Base-by-base conservation (phyloP, 148 eudicot species). In the Rhododendron kiyosumense region DNA sequence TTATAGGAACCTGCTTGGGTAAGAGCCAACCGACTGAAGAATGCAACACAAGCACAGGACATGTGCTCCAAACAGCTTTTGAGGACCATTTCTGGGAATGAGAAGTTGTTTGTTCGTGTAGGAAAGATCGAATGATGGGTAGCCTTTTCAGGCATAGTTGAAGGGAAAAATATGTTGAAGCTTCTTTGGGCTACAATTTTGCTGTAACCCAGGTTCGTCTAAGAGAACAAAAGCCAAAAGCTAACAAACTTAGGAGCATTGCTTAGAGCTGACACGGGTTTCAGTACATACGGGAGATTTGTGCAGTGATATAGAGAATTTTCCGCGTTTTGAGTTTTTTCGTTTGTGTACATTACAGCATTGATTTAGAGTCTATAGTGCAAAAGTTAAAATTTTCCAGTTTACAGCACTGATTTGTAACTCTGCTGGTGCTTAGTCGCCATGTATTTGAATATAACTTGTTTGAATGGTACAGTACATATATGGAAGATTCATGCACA, bases 1-100 rank as follows among this genome's bases (percentile, higher is more conserved):
- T 49, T 32, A 79, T 34, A 96, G 99, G 99, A 96, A 89, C 99
- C 98, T 10, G 96, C 92, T 38, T 96, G 99, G 99, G 96, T 96
- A 4, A 93, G 91, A 92, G 98, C 97, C 1, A 91, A 90, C 45
- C 91, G 99, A 4, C 88, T 90, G 93, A 94, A 92, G 82, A 94
- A 93, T 78, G 93, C 92, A 79, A 92, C 93, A 20, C 95, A 96
- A 84, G 93, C 95, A 20, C 96, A 92, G 75, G 88, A 93, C 24
- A 88, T 94, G 79, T 96, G 91, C 84, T 90, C 98, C 11, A 93
- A 91, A 88, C 92, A 94, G 88, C 95, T 96, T 71, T 84, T 96
- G 91, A 88, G 93, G 88, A 92, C 88, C 87, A 90, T 94, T 80
- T 95, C 98, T 3, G 89, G 90, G 18, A 90, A 89, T 81, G 91